These are phyloP conservation scores for Scutellaria baicalensis DNA, from an alignment of 257 asterid genomes.

Conservation along the genomic window DNA sequence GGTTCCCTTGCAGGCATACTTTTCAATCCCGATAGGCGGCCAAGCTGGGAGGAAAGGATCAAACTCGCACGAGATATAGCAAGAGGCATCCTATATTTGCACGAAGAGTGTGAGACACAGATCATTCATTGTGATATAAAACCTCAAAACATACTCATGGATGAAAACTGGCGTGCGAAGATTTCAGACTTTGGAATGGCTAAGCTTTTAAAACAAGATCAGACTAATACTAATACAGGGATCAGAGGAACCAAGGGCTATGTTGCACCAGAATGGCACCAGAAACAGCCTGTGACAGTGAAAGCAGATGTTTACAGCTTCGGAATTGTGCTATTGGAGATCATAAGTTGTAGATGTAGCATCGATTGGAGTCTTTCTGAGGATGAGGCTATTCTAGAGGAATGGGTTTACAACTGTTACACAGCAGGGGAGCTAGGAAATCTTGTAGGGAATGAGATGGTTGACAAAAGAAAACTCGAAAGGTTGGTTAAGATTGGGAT, in stretches of 20 bases:
- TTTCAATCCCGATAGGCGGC: slow-evolving; percentile 12
- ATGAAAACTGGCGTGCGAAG: slow-evolving; percentile 29
- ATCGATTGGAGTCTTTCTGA: slow-evolving; percentile 27
- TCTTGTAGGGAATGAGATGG: slow-evolving; percentile 24
- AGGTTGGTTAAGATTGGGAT: slow-evolving; percentile 39
- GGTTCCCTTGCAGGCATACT: slow-evolving; percentile 43
- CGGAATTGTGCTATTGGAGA: slow-evolving; percentile 45
- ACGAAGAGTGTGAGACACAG: slow-evolving; percentile 48
- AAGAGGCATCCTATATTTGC: slow-evolving; percentile 48
- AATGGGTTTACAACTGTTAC: slow-evolving; percentile 33
- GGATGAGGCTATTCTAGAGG: slow-evolving; percentile 40
- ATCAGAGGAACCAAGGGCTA: slow-evolving; percentile 49
- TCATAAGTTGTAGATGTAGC: slow-evolving; percentile 29
- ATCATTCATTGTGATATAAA: slow-evolving; percentile 63
- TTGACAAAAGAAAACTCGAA: slow-evolving; percentile 25
- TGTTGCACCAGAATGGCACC: slow-evolving; percentile 55
- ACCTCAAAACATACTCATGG: slow-evolving; percentile 59
- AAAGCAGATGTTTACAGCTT: slow-evolving; percentile 58
- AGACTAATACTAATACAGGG: slow-evolving; percentile 35
- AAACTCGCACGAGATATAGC: slow-evolving; percentile 33
- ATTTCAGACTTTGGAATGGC: slow-evolving; percentile 54
- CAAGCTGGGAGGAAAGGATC: slow-evolving; percentile 32
- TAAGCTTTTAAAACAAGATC: slow-evolving; percentile 44
- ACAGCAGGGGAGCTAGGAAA: slow-evolving; percentile 13
- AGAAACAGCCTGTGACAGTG: slow-evolving; percentile 34